Evolutionary conservation across 2,329 filamentous ascomycete species (phyloP).

Genomic region (Colletotrichum cereale): DNA sequence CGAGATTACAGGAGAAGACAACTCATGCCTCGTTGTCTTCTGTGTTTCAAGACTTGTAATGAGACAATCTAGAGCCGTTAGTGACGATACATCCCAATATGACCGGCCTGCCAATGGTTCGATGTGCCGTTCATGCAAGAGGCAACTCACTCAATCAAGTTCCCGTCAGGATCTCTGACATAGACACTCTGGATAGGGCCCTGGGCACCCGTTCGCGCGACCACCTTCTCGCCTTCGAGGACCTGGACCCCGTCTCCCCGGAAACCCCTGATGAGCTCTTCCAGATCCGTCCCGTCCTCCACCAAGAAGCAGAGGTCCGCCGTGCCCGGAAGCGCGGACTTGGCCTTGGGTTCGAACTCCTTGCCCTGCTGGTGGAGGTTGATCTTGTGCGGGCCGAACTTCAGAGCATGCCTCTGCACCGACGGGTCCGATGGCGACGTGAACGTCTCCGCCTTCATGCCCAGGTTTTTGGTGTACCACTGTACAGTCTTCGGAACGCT

Average conservation of each 20-base stretch:
- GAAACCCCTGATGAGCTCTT: conserved; percentile 57
- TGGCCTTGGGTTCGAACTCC: conserved; percentile 72
- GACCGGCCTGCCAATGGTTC: background rate
- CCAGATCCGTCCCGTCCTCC: conserved; percentile 58
- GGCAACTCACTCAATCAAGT: conserved; percentile 69
- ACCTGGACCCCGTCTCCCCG: conserved; percentile 60
- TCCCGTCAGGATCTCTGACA: conserved; percentile 71
- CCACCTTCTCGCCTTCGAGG: conserved; percentile 63
- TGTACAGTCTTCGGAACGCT: conserved; percentile 61
- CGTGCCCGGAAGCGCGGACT: conserved; percentile 65
- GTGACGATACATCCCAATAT: background rate
- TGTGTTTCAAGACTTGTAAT: conserved; percentile 8
- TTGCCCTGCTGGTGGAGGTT: conserved; percentile 70
- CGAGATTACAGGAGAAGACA: background rate
- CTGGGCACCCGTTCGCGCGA: conserved; percentile 67
- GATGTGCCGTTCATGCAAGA: too few relatives aligned
- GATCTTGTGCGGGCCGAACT: conserved; percentile 71
- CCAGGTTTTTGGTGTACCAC: conserved; percentile 68
- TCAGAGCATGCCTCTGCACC: conserved; percentile 62
- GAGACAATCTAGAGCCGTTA: conserved; percentile 1
- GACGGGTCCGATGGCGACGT: conserved; percentile 53
- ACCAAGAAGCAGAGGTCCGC: conserved; percentile 72
- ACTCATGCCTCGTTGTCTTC: too few relatives aligned
- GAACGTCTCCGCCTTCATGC: conserved; percentile 69
- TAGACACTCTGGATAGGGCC: conserved; percentile 70